Evolutionary conservation across 2,329 filamentous ascomycete genomes (phyloP).

Genomic region (Endocalyx cinctus): DNA sequence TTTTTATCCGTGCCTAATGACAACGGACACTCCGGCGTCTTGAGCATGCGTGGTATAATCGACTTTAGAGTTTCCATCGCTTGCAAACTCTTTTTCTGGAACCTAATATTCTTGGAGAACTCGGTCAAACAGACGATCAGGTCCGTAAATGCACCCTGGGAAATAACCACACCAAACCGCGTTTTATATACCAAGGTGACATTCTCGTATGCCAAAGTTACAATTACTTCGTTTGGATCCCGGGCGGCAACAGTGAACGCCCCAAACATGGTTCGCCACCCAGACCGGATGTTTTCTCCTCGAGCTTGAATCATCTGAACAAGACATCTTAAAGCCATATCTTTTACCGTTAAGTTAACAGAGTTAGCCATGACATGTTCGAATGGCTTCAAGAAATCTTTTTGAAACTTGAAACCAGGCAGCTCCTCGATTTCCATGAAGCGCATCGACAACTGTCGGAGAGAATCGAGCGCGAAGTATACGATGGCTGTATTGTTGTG

Average conservation of each 20-base stretch:
- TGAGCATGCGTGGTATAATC: conserved; percentile 89
- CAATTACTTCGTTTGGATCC: conserved; percentile 91
- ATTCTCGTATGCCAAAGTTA: conserved; percentile 95
- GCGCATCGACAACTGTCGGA: conserved; percentile 94
- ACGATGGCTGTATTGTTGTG: conserved; percentile 96
- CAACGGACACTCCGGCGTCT: conserved; percentile 89
- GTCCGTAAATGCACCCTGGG: conserved; percentile 94
- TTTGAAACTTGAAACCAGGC: conserved; percentile 98
- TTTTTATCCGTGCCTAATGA: conserved; percentile 48
- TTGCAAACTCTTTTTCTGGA: conserved; percentile 97
- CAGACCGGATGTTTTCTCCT: conserved; percentile 93
- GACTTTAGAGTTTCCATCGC: conserved; percentile 94
- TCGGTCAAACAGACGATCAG: conserved; percentile 94
- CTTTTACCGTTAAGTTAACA: conserved; percentile 86
- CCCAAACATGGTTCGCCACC: conserved; percentile 99
- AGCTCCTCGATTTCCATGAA: conserved; percentile 99
- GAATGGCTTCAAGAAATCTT: conserved; percentile 97
- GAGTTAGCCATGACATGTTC: conserved; percentile 96
- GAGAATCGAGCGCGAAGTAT: conserved; percentile 92
- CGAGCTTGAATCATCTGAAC: conserved; percentile 99
- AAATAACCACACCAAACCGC: conserved; percentile 91
- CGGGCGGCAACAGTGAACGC: conserved; percentile 94
- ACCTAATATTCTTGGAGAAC: conserved; percentile 97
- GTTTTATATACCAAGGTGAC: conserved; percentile 94
- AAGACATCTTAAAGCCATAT: conserved; percentile 91